phyloP scores from a whole-genome alignment of 116 monocot species.

The Trichopus zeylanicus region DNA sequence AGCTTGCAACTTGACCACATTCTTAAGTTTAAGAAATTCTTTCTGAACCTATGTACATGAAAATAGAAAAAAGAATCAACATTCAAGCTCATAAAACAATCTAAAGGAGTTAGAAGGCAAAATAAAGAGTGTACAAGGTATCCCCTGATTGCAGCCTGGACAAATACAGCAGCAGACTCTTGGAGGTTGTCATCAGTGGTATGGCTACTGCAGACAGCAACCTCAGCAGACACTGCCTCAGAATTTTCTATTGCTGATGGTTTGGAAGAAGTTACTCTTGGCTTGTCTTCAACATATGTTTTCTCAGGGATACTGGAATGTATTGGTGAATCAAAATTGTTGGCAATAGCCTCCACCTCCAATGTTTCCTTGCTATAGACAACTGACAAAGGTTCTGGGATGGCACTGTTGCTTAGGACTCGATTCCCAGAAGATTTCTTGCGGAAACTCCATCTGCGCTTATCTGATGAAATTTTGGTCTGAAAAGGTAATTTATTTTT shows the following conservation, averaged over 20 bases:
- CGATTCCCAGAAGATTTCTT: constrained; percentile 64
- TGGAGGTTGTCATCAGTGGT: constrained; percentile 6
- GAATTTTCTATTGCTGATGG: constrained; percentile 12
- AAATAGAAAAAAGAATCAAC: not conserved
- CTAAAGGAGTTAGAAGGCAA: not conserved
- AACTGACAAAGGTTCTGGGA: constrained; percentile 29
- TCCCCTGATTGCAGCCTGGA: constrained; percentile 64
- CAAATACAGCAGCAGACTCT: constrained; percentile 38
- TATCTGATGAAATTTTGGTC: constrained; percentile 50
- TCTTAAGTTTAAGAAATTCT: constrained; percentile 29
- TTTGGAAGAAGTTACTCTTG: constrained; percentile 9
- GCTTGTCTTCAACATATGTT: constrained; percentile 9
- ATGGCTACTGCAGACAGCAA: constrained; percentile 5
- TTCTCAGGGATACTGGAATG: constrained; percentile 32
- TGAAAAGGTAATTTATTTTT: constrained; percentile 12
- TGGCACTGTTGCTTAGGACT: constrained; percentile 39
- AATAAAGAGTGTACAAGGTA: constrained; percentile 42
- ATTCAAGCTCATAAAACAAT: not conserved
- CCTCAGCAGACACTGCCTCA: constrained; percentile 5
- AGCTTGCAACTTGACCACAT: constrained; percentile 64
- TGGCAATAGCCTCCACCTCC: constrained; percentile 12
- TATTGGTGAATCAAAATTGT: constrained; percentile 13
- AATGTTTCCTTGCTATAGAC: constrained; percentile 21
- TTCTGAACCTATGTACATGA: constrained; percentile 13
- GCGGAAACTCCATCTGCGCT: constrained; percentile 77